Percentiles rank a stretch among this genome's conserved stretches.
phyloP scores from a whole-genome alignment of 371 early-diverging fungal genomes.

The Haplosporangium sp. region DNA sequence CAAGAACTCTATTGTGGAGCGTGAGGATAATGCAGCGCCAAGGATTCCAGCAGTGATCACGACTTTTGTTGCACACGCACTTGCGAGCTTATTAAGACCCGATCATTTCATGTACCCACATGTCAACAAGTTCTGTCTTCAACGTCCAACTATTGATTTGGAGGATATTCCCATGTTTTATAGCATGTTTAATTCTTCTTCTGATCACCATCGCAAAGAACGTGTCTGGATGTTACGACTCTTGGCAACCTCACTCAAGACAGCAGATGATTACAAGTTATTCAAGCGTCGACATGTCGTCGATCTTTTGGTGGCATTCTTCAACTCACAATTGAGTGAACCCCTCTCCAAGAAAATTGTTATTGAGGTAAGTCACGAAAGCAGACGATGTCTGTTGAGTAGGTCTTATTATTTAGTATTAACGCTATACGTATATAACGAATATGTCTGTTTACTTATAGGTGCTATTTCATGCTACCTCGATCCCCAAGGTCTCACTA shows the following conservation, averaged over 20 bases:
- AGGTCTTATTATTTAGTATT: too few relatives aligned
- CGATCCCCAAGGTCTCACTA: conserved; percentile 62
- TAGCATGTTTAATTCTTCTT: conserved; percentile 75
- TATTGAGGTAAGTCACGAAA: conserved; percentile 55
- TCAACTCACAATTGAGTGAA: conserved; percentile 77
- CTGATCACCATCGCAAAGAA: conserved; percentile 73
- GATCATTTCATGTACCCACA: conserved; percentile 82
- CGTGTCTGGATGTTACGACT: conserved; percentile 82
- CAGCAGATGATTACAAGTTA: conserved; percentile 69
- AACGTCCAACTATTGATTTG: conserved; percentile 77
- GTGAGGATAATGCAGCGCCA: conserved; percentile 60
- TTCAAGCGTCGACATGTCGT: conserved; percentile 78
- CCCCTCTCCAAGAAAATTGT: conserved; percentile 60
- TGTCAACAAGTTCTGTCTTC: conserved; percentile 79
- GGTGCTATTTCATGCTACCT: conserved; percentile 66
- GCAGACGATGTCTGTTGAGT: too few relatives aligned
- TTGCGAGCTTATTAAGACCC: conserved; percentile 74
- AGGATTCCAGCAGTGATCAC: conserved; percentile 76
- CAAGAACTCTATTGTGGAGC: conserved; percentile 72
- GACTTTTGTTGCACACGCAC: conserved; percentile 74
- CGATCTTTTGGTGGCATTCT: conserved; percentile 73
- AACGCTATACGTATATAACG: neutral
- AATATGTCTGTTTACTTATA: conserved; percentile 23
- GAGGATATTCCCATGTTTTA: conserved; percentile 88
- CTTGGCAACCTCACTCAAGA: conserved; percentile 69